Evolutionary conservation across 202 grass and related monocot species (phyloP).

Genomic region (Digitaria exilis): DNA sequence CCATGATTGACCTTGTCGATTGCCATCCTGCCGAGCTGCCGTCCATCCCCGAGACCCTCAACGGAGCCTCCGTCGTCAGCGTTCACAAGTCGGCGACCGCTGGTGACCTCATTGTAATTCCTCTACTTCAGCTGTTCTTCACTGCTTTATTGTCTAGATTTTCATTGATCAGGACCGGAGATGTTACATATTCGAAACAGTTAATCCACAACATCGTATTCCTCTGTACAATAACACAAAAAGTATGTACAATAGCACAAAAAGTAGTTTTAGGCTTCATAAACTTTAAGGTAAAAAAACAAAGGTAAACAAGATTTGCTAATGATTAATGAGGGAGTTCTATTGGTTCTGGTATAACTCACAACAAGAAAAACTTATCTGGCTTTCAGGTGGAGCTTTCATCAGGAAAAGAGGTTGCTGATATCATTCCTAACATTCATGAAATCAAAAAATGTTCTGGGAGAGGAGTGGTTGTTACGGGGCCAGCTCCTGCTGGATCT

Average conservation of each 20-base stretch:
- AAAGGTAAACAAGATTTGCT: not conserved
- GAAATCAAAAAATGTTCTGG: conserved; percentile 63
- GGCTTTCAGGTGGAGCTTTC: conserved; percentile 78
- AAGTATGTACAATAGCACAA: not conserved
- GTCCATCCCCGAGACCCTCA: conserved; percentile 61
- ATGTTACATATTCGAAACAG: not conserved
- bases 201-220: not conserved
- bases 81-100: conserved; percentile 50
- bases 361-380: not conserved
- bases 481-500: conserved; percentile 60
- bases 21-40: conserved; percentile 40
- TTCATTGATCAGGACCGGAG: not conserved
- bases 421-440: conserved; percentile 65
- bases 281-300: not conserved
- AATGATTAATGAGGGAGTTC: not conserved
- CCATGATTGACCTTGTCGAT: conserved; percentile 47
- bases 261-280: not conserved
- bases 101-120: conserved; percentile 60
- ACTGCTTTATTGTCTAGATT: not conserved
- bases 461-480: conserved; percentile 67
- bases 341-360: not conserved
- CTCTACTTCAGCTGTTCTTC: not conserved
- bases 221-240: not conserved
- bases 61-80: conserved; percentile 53
- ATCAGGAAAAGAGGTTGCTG: conserved; percentile 75